Conservation (phyloP, 1,284 basidiomycete species). For the Acaromyces ingoldii region DNA sequence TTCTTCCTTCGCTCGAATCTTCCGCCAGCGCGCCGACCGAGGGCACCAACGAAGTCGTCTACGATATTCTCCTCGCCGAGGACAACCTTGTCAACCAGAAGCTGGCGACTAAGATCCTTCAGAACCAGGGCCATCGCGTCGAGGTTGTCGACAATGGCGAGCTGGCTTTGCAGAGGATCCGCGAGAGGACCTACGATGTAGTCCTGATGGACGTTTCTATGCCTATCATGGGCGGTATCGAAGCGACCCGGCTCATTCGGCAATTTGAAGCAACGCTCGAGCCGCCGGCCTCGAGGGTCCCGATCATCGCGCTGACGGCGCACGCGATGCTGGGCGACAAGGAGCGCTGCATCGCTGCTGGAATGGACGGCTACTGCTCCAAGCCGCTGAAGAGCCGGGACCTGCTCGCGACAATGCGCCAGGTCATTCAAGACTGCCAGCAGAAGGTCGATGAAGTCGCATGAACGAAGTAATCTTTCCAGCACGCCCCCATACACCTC, state of each 20-base stretch:
- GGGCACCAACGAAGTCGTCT: constrained; percentile 72
- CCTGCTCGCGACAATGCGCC: constrained; percentile 8
- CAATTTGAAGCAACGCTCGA: constrained; percentile 71
- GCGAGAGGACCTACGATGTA: constrained; percentile 65
- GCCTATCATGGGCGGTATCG: constrained; percentile 58
- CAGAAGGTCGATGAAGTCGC: no score
- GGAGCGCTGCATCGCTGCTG: constrained; percentile 10
- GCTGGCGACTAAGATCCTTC: constrained; percentile 90
- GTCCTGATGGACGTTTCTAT: constrained; percentile 82
- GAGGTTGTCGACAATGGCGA: constrained; percentile 97
- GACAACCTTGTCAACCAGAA: constrained; percentile 98
- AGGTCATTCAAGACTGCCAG: constrained; percentile 7
- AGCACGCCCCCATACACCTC: no score
- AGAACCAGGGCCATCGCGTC: constrained; percentile 91
- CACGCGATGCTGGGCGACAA: constrained; percentile 60
- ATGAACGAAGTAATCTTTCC: no score
- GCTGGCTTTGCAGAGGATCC: constrained; percentile 81
- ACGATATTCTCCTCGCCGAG: constrained; percentile 93
- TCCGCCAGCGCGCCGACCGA: constrained; percentile 76
- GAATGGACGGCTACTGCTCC: constrained; percentile 11
- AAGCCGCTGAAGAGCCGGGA: constrained; percentile 9
- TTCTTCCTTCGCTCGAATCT: constrained; percentile 89
- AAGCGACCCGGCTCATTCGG: constrained; percentile 64
- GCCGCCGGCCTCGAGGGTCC: constrained; percentile 57
- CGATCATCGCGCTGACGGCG: constrained; percentile 92